phyloP scores from a whole-genome alignment of 2,329 filamentous ascomycete genomes.

The Trichoderma sp. region DNA sequence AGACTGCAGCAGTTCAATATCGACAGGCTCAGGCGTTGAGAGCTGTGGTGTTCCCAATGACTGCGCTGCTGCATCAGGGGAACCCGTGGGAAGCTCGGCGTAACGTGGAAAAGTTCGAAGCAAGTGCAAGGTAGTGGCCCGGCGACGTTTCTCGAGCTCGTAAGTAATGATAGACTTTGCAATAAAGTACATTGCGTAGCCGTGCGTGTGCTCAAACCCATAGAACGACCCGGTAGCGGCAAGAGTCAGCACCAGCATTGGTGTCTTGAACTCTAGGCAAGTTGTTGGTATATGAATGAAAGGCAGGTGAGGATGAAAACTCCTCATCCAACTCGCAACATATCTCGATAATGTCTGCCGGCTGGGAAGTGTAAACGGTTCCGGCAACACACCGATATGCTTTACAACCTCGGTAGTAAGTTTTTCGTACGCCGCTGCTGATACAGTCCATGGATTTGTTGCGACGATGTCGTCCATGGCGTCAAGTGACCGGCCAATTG shows the following conservation, averaged over 20 bases:
- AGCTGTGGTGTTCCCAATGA: background rate
- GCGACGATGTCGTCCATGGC: background rate
- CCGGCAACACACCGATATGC: background rate
- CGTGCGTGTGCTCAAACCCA: background rate
- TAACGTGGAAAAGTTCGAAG: background rate
- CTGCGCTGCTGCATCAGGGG: background rate
- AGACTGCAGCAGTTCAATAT: background rate
- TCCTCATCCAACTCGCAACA: background rate
- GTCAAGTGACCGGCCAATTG: background rate
- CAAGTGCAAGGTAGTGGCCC: background rate
- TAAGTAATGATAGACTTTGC: background rate
- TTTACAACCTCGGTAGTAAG: background rate
- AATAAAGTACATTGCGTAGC: background rate
- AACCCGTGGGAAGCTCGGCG: background rate
- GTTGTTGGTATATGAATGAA: background rate
- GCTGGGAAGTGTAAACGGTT: background rate
- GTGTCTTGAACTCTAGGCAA: background rate
- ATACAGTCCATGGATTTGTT: background rate
- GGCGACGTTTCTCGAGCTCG: background rate
- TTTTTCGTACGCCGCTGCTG: background rate
- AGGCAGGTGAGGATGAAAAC: background rate
- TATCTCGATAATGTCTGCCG: background rate
- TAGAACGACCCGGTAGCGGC: background rate
- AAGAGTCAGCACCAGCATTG: background rate
- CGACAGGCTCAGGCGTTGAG: background rate